phyloP scores from a whole-genome alignment of 2,329 filamentous ascomycete genomes.

The Monosporascus sp. region DNA sequence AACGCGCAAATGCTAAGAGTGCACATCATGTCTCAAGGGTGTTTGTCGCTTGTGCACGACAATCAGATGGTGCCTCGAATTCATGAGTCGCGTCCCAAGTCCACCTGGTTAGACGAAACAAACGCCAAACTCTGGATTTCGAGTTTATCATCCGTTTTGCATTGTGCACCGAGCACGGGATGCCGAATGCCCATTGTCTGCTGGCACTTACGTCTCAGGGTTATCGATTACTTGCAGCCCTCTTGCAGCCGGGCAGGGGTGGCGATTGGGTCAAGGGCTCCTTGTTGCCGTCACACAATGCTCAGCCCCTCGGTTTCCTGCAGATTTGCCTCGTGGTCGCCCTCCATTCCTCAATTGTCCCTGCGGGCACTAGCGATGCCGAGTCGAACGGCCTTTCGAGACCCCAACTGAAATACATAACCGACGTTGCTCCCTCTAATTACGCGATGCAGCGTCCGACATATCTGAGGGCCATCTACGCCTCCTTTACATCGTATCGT shows the following conservation, averaged over 20 bases:
- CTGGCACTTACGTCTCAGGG: neutral
- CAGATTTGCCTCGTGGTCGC: constrained; percentile 3
- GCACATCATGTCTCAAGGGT: too few species aligned
- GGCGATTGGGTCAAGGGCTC: constrained; percentile 7
- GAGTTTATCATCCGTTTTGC: neutral
- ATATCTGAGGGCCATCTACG: too few species aligned
- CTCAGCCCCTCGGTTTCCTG: constrained; percentile 6
- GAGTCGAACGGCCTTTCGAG: too few species aligned
- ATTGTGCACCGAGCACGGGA: neutral
- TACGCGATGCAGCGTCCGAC: too few species aligned
- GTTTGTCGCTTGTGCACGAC: too few species aligned
- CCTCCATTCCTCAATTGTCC: neutral
- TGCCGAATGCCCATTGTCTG: neutral
- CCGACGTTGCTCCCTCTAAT: too few species aligned
- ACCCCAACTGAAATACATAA: too few species aligned
- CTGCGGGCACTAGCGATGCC: too few species aligned
- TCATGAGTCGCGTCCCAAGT: too few species aligned
- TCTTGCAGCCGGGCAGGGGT: constrained; percentile 6
- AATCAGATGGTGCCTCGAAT: too few species aligned
- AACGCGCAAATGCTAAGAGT: too few species aligned
- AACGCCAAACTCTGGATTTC: neutral
- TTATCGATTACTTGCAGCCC: constrained; percentile 6
- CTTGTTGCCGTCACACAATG: constrained; percentile 4
- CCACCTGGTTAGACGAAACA: neutral
- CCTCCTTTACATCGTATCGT: too few species aligned